Percentiles rank a stretch among this genome's conserved stretches.
Evolutionary conservation across 2,329 filamentous ascomycete species (phyloP).

Genomic region (Epichloe festucae): DNA sequence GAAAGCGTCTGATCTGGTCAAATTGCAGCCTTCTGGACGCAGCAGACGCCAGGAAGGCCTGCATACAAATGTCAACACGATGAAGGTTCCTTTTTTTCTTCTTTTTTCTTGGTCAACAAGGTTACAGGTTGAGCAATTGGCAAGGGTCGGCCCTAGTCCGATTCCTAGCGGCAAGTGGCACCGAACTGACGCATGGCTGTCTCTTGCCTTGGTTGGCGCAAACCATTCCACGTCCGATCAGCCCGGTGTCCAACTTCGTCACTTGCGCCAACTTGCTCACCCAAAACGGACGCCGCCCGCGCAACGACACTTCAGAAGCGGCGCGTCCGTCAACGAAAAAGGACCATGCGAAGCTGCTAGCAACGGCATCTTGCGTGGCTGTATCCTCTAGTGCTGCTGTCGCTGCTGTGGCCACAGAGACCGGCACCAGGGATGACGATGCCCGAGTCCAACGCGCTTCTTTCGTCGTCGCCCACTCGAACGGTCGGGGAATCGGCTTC

Average conservation of each 20-base stretch:
- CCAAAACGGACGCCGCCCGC: background rate
- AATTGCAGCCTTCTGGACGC: too few species aligned
- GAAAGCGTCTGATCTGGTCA: too few species aligned
- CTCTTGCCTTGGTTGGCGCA: background rate
- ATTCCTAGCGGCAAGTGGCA: background rate
- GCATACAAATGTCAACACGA: too few species aligned
- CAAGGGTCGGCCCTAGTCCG: background rate
- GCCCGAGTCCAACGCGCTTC: conserved; percentile 2
- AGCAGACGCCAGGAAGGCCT: too few species aligned
- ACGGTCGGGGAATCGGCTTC: conserved; percentile 7
- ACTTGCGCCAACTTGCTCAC: background rate
- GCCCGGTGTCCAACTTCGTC: background rate
- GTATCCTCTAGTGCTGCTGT: background rate
- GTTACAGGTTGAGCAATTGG: background rate
- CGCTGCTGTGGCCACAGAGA: background rate
- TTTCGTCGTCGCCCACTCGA: conserved; percentile 7
- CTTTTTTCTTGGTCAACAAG: too few species aligned
- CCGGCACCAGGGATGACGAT: background rate
- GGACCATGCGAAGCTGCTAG: conserved; percentile 6
- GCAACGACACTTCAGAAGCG: background rate
- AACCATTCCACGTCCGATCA: background rate
- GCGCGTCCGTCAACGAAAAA: background rate
- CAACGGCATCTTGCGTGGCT: background rate
- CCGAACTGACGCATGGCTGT: background rate
- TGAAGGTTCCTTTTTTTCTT: too few species aligned